These are phyloP conservation scores for Terfezia boudieri DNA, from an alignment of 495 filamentous ascomycete species.

Conservation along the genomic window DNA sequence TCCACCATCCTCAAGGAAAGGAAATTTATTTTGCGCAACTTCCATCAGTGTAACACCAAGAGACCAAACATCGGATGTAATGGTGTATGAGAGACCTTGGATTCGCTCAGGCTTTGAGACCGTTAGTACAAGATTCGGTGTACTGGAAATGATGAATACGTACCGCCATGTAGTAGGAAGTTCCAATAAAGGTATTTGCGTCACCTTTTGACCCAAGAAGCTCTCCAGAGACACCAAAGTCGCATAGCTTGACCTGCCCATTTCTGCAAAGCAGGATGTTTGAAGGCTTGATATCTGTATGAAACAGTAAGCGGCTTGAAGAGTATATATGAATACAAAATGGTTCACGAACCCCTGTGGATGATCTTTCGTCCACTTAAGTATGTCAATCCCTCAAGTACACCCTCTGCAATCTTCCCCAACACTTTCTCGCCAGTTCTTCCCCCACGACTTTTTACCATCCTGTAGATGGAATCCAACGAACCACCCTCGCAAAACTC, in stretches of 20 bases:
- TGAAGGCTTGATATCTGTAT: slow-evolving; percentile 77
- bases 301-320: neutral
- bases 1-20: slow-evolving; percentile 56
- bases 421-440: slow-evolving; percentile 93
- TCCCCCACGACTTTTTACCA: slow-evolving; percentile 84
- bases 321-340: neutral
- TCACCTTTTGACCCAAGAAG: slow-evolving; percentile 88
- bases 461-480: slow-evolving; percentile 85
- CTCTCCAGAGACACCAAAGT: slow-evolving; percentile 93
- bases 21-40: slow-evolving; percentile 93
- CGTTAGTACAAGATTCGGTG: slow-evolving; percentile 3
- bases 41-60: slow-evolving; percentile 88
- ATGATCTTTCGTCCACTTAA: slow-evolving; percentile 95
- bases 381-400: slow-evolving; percentile 84
- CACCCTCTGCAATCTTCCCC: slow-evolving; percentile 93
- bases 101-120: slow-evolving; percentile 53
- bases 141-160: neutral
- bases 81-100: slow-evolving; percentile 90
- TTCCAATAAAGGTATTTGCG: slow-evolving; percentile 96
- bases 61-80: slow-evolving; percentile 96
- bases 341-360: slow-evolving; percentile 41
- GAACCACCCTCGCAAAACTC: slow-evolving; percentile 96
- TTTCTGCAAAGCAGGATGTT: slow-evolving; percentile 87
- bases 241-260: slow-evolving; percentile 90
- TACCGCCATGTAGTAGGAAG: slow-evolving; percentile 91